phyloP scores from a whole-genome alignment of 495 filamentous ascomycete species.

The Daldinia vernicosa region DNA sequence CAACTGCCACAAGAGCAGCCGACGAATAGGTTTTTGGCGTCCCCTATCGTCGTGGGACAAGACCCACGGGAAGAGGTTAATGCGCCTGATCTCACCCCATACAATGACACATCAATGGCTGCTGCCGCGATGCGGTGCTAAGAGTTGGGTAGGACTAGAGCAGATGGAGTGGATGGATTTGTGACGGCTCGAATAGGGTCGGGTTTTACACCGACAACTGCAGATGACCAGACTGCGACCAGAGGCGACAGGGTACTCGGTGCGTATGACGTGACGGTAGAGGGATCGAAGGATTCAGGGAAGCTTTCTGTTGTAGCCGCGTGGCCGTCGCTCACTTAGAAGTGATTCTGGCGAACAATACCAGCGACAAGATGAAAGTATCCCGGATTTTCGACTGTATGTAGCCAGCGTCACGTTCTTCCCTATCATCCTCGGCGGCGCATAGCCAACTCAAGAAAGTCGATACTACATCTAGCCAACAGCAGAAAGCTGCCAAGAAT shows the following conservation, averaged over 20 bases:
- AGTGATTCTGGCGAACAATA: conserved; percentile 59
- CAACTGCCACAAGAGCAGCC: conserved; percentile 43
- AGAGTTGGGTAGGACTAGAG: conserved; percentile 42
- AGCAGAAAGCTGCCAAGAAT: conserved; percentile 49
- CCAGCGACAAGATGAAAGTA: conserved; percentile 43
- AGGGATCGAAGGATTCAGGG: conserved; percentile 17
- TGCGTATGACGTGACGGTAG: conserved; percentile 47
- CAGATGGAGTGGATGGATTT: conserved; percentile 39
- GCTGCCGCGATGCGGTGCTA: conserved; percentile 55
- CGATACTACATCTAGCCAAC: conserved; percentile 31
- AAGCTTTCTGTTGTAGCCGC: conserved; percentile 53
- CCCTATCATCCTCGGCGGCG: conserved; percentile 41
- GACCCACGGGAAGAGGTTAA: conserved; percentile 72
- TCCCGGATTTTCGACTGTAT: conserved; percentile 49
- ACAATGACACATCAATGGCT: conserved; percentile 51
- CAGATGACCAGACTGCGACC: conserved; percentile 23
- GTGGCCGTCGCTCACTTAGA: conserved; percentile 51
- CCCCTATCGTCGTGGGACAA: conserved; percentile 62
- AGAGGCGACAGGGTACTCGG: conserved; percentile 48
- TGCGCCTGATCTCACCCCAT: conserved; percentile 71
- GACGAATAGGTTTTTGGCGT: conserved; percentile 65
- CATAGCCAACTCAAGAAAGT: conserved; percentile 11
- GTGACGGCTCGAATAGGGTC: conserved; percentile 20
- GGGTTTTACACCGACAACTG: conserved; percentile 37
- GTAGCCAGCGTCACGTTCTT: conserved; percentile 54